These are phyloP conservation scores for Starmerella apicola DNA, from an alignment of 805 yeast genomes.

Conservation along the genomic window DNA sequence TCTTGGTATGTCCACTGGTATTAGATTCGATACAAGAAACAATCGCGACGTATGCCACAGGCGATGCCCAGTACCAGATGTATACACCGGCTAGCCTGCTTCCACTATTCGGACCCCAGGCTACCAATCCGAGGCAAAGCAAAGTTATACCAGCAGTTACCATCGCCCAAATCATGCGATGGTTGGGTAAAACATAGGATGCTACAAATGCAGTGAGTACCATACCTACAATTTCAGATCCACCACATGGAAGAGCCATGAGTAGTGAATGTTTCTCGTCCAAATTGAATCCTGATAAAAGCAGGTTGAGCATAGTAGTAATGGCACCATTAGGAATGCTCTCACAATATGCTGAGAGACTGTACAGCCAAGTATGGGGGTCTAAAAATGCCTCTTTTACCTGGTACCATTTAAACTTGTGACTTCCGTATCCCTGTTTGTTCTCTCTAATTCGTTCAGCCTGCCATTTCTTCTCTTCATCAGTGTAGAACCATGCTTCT, in stretches of 20 bases:
- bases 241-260: constrained; percentile 35
- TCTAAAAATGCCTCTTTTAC: constrained; percentile 41
- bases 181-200: neutral
- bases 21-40: constrained; percentile 32
- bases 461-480: constrained; percentile 36
- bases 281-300: constrained; percentile 37
- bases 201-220: constrained; percentile 7
- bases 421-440: constrained; percentile 48
- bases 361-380: constrained; percentile 37
- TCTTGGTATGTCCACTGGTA: constrained; percentile 47
- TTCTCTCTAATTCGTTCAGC: constrained; percentile 42
- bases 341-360: constrained; percentile 31
- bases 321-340: constrained; percentile 46
- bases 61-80: constrained; percentile 7
- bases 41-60: constrained; percentile 10
- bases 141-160: constrained; percentile 4
- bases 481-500: constrained; percentile 25
- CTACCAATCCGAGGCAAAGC: constrained; percentile 12
- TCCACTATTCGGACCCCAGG: constrained; percentile 18
- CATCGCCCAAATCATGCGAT: constrained; percentile 12
- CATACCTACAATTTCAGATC: constrained; percentile 28
- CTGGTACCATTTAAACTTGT: constrained; percentile 42
- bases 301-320: constrained; percentile 36
- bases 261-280: constrained; percentile 31
- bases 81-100: constrained; percentile 16